A percentile compares a stretch with the other conserved stretches of the same genome.
Evolutionary conservation across 1,139 yeast species (phyloP).

Genomic region (Taphrina pruni): DNA sequence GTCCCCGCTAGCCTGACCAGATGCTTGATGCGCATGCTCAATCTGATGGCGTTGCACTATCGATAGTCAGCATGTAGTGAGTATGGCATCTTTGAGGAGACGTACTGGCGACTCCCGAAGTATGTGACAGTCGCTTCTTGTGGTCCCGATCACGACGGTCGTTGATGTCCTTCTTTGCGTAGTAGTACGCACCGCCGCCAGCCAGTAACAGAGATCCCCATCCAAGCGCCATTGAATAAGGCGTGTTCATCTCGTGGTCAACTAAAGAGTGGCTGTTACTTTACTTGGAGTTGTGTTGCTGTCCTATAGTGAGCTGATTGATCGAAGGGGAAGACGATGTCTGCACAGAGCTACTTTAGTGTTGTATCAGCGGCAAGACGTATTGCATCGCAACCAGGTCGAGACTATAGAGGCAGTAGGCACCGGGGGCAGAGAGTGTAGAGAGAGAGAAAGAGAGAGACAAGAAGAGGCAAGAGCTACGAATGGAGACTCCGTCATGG

Average conservation of each 20-base stretch:
- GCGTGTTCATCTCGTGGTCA: slow-evolving; percentile 29
- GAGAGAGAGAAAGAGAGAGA: background rate
- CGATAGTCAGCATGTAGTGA: no score
- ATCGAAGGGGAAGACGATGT: background rate
- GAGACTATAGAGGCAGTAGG: background rate
- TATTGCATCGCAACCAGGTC: background rate
- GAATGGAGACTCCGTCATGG: background rate
- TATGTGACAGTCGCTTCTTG: slow-evolving; percentile 30
- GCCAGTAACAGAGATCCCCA: slow-evolving; percentile 39
- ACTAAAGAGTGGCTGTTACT: background rate
- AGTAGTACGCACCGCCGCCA: slow-evolving; percentile 37
- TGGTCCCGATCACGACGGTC: slow-evolving; percentile 35
- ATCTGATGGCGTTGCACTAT: slow-evolving; percentile 14
- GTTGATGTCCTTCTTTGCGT: slow-evolving; percentile 41
- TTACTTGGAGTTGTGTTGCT: background rate
- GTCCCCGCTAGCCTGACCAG: background rate
- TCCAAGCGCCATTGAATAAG: slow-evolving; percentile 38
- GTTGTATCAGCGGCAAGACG: background rate
- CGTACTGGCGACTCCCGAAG: slow-evolving; percentile 27
- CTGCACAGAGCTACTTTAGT: background rate
- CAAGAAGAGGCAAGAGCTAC: background rate
- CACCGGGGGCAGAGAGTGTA: background rate
- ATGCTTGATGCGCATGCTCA: slow-evolving; percentile 2
- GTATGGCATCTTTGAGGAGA: background rate
- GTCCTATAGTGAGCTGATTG: no score